Percentiles rank a stretch among this genome's conserved stretches.
These are phyloP conservation scores for Lunularia cruciata DNA, from an alignment of 225 moss, liverwort and hornwort genomes.

Conservation along the genomic window DNA sequence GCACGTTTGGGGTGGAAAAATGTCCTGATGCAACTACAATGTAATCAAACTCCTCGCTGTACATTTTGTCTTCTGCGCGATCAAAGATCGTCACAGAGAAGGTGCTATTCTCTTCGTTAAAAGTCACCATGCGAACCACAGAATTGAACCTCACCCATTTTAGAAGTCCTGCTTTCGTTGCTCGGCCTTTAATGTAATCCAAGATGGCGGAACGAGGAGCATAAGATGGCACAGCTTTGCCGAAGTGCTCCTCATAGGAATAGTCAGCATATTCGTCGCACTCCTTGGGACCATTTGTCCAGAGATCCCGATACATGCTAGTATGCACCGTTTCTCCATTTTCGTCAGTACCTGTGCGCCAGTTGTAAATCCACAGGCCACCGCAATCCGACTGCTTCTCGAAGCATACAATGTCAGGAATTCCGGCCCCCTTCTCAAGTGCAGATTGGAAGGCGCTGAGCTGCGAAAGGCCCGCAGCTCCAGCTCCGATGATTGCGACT, in stretches of 20 bases:
- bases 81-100: constrained; percentile 6
- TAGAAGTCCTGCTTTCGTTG: too few relatives aligned
- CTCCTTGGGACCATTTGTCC: constrained; percentile 17
- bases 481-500: constrained; percentile 15
- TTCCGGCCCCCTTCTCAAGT: constrained; percentile 17
- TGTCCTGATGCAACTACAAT: constrained; percentile 4
- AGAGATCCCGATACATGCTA: constrained; percentile 12
- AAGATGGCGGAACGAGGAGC: constrained; percentile 14
- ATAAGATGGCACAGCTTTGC: constrained; percentile 10
- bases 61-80: neutral
- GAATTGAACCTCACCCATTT: neutral
- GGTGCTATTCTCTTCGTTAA: neutral
- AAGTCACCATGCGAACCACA: neutral
- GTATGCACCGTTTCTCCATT: neutral
- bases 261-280: constrained; percentile 18
- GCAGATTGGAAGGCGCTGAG: constrained; percentile 9
- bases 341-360: constrained; percentile 2
- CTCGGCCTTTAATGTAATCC: constrained; percentile 7
- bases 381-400: constrained; percentile 16
- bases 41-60: constrained; percentile 14
- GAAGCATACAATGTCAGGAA: constrained; percentile 14
- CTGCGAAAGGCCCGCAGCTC: constrained; percentile 10
- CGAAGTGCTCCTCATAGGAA: constrained; percentile 18
- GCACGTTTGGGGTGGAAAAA: constrained; percentile 13
- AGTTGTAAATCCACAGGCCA: constrained; percentile 1